phyloP scores from a whole-genome alignment of 2,329 filamentous ascomycete species.

The Dactylellina haptotyla region DNA sequence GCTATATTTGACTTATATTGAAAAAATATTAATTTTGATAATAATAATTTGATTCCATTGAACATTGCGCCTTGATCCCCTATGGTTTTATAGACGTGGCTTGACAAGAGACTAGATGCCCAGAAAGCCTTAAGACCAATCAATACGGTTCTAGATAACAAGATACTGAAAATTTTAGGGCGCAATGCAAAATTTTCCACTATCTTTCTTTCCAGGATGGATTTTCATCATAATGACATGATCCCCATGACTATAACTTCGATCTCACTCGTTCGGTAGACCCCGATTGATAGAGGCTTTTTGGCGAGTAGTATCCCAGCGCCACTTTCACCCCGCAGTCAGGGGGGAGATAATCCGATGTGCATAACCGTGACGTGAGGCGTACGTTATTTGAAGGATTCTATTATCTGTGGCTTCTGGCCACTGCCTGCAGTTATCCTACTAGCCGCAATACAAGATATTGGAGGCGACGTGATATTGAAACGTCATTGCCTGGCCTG shows the following conservation, averaged over 20 bases:
- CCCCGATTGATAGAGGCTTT: too few species aligned
- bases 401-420: slow-evolving; percentile 3
- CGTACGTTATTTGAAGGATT: slow-evolving; percentile 36
- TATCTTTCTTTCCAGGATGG: too few species aligned
- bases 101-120: background rate
- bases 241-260: slow-evolving; percentile 4
- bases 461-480: too few species aligned
- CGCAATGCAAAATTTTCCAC: too few species aligned
- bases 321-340: too few species aligned
- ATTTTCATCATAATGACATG: slow-evolving; percentile 50
- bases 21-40: slow-evolving; percentile 11
- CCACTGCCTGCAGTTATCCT: too few species aligned
- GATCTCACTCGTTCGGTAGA: background rate
- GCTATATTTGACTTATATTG: slow-evolving; percentile 15
- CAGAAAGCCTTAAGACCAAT: slow-evolving; percentile 24
- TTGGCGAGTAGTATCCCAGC: too few species aligned
- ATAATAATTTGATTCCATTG: slow-evolving; percentile 20
- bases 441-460: too few species aligned
- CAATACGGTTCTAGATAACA: background rate
- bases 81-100: slow-evolving; percentile 47
- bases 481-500: slow-evolving; percentile 7
- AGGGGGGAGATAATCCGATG: background rate
- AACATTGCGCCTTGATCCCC: slow-evolving; percentile 24
- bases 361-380: slow-evolving; percentile 42
- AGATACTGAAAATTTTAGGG: too few species aligned